Percentiles rank a stretch among this genome's conserved stretches.
These are phyloP conservation scores for Ochetophila trinervis DNA, from an alignment of 306 rosid genomes.

Conservation along the genomic window DNA sequence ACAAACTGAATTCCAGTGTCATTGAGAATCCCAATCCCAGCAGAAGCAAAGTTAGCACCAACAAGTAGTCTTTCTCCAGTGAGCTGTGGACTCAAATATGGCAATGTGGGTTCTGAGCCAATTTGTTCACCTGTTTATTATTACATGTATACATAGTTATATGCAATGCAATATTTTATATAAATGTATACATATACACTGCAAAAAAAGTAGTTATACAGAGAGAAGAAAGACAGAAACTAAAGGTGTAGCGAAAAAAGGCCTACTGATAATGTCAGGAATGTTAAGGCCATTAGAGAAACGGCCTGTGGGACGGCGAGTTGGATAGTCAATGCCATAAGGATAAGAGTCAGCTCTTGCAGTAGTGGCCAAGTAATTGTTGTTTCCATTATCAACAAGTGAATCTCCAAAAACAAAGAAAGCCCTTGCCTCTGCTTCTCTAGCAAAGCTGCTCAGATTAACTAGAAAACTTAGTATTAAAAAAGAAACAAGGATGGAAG, in stretches of 20 bases:
- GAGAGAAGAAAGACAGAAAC: background rate
- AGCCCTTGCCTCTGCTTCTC: conserved; percentile 54
- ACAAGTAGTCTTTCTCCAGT: conserved; percentile 51
- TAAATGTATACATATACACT: no score
- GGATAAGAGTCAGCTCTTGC: conserved; percentile 71
- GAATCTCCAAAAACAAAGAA: conserved; percentile 87
- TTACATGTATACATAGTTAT: no score
- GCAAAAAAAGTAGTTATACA: background rate
- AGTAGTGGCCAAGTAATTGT: conserved; percentile 62
- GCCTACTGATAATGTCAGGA: conserved; percentile 70
- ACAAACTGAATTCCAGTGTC: conserved; percentile 91
- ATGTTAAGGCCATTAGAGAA: conserved; percentile 81
- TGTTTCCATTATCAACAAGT: conserved; percentile 74
- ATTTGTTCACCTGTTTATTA: conserved; percentile 53
- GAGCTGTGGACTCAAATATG: conserved; percentile 71
- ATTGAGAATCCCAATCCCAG: conserved; percentile 88
- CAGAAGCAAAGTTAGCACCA: conserved; percentile 93
- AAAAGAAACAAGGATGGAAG: conserved; percentile 16
- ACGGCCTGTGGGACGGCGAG: conserved; percentile 69
- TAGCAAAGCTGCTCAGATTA: conserved; percentile 18
- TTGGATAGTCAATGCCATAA: conserved; percentile 75
- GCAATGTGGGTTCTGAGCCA: conserved; percentile 70
- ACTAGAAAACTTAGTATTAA: conserved; percentile 18
- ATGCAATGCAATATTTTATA: no score
- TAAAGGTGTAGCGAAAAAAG: background rate